These are phyloP conservation scores for Ehretia macrophylla DNA, from an alignment of 257 asterid species.

Conservation along the genomic window DNA sequence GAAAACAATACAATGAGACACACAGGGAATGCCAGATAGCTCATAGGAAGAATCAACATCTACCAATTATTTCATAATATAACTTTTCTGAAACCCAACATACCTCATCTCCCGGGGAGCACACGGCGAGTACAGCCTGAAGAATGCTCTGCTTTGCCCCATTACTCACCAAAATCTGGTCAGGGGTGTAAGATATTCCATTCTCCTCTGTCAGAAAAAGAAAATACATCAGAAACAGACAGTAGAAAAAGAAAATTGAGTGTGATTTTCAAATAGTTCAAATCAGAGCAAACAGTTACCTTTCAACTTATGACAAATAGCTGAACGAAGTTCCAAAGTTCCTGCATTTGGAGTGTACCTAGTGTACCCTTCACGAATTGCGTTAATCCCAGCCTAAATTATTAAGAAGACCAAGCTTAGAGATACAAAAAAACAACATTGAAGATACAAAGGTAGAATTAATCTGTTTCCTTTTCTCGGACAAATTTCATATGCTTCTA, in stretches of 20 bases:
- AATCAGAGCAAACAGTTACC: slow-evolving; percentile 33
- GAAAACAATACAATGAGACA: no score
- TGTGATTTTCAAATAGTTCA: neutral
- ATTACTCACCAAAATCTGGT: slow-evolving; percentile 86
- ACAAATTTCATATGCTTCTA: no score
- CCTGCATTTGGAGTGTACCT: slow-evolving; percentile 96
- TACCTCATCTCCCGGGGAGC: slow-evolving; percentile 99
- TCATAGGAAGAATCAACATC: no score
- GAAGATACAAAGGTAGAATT: neutral
- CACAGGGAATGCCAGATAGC: no score
- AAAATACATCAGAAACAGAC: neutral
- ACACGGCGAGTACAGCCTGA: slow-evolving; percentile 92
- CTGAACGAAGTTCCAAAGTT: slow-evolving; percentile 72
- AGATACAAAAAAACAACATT: no score
- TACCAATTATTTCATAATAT: no score
- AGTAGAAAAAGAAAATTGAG: neutral
- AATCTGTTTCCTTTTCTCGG: no score
- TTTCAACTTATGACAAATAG: slow-evolving; percentile 85
- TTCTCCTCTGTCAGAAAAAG: slow-evolving; percentile 65
- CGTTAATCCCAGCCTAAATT: slow-evolving; percentile 82
- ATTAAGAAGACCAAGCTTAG: no score
- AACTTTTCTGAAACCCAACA: neutral
- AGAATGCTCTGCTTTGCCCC: slow-evolving; percentile 91
- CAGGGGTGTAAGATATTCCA: slow-evolving; percentile 77
- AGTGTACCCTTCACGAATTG: slow-evolving; percentile 86